Base-by-base conservation (phyloP, 805 yeast genomes). In the Candida arabinofermentans region DNA sequence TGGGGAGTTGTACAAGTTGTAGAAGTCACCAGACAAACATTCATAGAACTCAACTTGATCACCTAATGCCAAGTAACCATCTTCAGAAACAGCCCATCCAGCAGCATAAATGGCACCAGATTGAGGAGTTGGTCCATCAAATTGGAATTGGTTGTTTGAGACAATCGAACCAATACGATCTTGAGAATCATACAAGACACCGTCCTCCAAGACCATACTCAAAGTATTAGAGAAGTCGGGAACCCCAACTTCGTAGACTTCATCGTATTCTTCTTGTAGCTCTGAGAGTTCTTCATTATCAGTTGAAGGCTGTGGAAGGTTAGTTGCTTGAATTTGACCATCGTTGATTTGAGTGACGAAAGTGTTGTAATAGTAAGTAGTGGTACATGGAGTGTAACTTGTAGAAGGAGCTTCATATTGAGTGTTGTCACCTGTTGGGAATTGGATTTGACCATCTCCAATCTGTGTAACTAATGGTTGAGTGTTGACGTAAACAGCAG, bases 101-200 rank as follows among this genome's bases (percentile, higher is more conserved):
- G 88, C 89, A 33, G 87, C 89, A 55, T 83, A 88, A 43, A 79
- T 71, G 35, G 86, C 87, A 61, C 82, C 86, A 40, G 87, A 89
- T 70, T 81, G 87, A 59, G 86, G 86, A 70, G 83, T 81, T 45
- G 82, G 82, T 63, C 83, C 83, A 55, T 79, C 83, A 57, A 77
- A 78, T 67, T 78, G 83, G 75, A 78, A 76, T 68, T 81, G 87
- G 71, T 82, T 74, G 81, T 81, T 81, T 44, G 86, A 80, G 54
- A 81, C 87, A 64, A 81, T 79, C 42, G 86, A 75, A 53, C 86
- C 86, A 48, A 81, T 65, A 73, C 87, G 76, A 38, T 81, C 80
- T 48, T 66, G 51, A 30, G 70, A 60, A 55, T 81, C 87, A 10
- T 51, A 66, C 53, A 71, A 63, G 23, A 62, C 49, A 33, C 67